phyloP scores from a whole-genome alignment of 1,284 basidiomycete species.

The Tilletia setariae region DNA sequence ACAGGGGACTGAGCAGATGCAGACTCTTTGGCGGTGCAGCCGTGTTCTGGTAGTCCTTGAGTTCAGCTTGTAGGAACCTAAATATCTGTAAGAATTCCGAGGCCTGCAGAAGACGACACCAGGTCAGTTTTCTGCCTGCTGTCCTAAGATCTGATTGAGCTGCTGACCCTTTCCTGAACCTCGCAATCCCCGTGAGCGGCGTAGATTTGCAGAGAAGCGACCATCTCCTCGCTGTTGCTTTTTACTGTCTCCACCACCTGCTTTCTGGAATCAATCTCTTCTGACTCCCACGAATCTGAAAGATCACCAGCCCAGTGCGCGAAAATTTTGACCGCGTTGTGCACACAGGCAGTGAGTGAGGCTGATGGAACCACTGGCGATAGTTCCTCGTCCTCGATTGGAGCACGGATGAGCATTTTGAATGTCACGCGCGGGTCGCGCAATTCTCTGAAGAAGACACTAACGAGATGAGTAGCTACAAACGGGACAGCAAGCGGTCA shows the following conservation, averaged over 20 bases:
- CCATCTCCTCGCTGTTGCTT: slow-evolving; percentile 64
- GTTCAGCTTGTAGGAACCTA: slow-evolving; percentile 73
- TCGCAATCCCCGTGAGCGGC: slow-evolving; percentile 68
- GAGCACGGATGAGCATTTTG: slow-evolving; percentile 60
- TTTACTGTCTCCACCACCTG: slow-evolving; percentile 65
- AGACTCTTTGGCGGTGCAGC: slow-evolving; percentile 51
- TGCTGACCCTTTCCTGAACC: slow-evolving; percentile 76
- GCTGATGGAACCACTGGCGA: slow-evolving; percentile 19
- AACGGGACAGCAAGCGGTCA: background rate
- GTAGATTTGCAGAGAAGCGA: slow-evolving; percentile 62
- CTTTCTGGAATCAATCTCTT: slow-evolving; percentile 67
- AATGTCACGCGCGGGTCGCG: slow-evolving; percentile 44
- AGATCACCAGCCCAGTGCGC: slow-evolving; percentile 75
- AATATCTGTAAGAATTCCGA: slow-evolving; percentile 77
- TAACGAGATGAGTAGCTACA: slow-evolving; percentile 40
- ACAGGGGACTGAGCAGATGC: slow-evolving; percentile 78
- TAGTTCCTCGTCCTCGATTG: slow-evolving; percentile 27
- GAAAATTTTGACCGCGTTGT: slow-evolving; percentile 80
- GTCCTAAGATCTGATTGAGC: no score
- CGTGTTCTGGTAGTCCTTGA: slow-evolving; percentile 53
- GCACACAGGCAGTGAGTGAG: slow-evolving; percentile 62
- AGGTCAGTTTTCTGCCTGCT: no score
- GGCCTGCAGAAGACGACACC: slow-evolving; percentile 44
- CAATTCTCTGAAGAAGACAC: slow-evolving; percentile 37
- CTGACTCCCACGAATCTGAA: slow-evolving; percentile 66